A percentile compares a stretch with the other conserved stretches of the same genome.
Conservation (phyloP, 78 protist genomes). For the Planoprotostelium fungivorum region DNA sequence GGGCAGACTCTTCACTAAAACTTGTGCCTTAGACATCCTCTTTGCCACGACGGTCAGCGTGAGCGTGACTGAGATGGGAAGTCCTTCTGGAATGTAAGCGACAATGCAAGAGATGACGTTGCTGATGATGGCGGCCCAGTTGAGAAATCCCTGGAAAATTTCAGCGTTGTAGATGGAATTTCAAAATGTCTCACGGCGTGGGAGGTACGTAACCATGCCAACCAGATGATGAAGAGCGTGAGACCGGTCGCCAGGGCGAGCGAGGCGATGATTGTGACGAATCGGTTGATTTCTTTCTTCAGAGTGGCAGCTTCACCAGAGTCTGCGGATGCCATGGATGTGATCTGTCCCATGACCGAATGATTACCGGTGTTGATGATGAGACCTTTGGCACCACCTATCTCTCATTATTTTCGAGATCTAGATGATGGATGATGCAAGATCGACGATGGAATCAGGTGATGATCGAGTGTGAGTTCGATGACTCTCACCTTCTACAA, state of each 20-base stretch:
- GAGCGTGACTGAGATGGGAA: constrained; percentile 65
- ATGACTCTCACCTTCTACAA: constrained; percentile 55
- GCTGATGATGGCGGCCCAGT: constrained; percentile 34
- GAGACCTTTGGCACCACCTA: constrained; percentile 1
- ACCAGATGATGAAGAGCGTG: not conserved
- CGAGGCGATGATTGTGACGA: constrained; percentile 61
- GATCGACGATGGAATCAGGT: not conserved
- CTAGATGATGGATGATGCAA: no score
- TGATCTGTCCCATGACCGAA: constrained; percentile 80
- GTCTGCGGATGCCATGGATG: constrained; percentile 20
- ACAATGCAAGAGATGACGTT: constrained; percentile 77
- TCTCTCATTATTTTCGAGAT: no score
- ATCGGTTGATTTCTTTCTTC: constrained; percentile 26
- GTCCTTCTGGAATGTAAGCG: constrained; percentile 82
- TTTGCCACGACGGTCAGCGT: constrained; percentile 44
- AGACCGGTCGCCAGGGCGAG: constrained; percentile 54
- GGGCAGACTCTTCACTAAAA: constrained; percentile 27
- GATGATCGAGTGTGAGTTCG: no score
- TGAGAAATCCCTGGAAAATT: constrained; percentile 13
- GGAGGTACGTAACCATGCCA: constrained; percentile 3
- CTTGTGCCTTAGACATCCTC: constrained; percentile 37
- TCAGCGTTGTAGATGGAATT: not conserved
- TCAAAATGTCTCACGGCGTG: constrained; percentile 1
- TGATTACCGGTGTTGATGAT: constrained; percentile 70
- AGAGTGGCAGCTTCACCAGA: not conserved